These are phyloP conservation scores for Phaeomoniella chlamydospora DNA, from an alignment of 2,329 filamentous ascomycete species.

Conservation along the genomic window DNA sequence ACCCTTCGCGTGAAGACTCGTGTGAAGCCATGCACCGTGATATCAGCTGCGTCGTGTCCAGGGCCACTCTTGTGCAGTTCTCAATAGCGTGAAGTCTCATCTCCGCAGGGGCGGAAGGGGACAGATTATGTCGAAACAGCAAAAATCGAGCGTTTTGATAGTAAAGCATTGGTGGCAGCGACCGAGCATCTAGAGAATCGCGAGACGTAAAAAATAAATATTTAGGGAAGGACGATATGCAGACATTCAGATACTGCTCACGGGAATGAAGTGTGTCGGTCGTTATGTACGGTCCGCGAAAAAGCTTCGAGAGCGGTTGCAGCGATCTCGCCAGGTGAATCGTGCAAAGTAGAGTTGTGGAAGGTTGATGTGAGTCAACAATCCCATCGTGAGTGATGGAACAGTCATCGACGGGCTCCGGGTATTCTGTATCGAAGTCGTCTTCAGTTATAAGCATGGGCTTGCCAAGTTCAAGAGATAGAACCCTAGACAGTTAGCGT, in stretches of 20 bases:
- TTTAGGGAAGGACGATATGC: conserved; percentile 60
- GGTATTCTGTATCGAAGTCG: conserved; percentile 74
- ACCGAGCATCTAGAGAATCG: conserved; percentile 56
- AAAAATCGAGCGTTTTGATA: conserved; percentile 73
- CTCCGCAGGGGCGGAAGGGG: conserved; percentile 50
- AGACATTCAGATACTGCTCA: conserved; percentile 65
- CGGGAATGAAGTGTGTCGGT: conserved; percentile 58
- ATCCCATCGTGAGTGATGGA: conserved; percentile 33
- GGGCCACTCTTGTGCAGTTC: conserved; percentile 57
- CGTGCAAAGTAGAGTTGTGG: conserved; percentile 60
- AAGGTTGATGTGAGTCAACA: conserved; percentile 32
- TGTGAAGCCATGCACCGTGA: conserved; percentile 45
- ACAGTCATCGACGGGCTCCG: conserved; percentile 68
- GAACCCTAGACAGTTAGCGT: conserved; percentile 36
- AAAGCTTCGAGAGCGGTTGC: conserved; percentile 54
- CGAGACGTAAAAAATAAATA: conserved; percentile 55
- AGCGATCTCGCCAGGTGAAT: conserved; percentile 73
- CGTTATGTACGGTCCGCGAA: conserved; percentile 54
- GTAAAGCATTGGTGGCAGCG: conserved; percentile 60
- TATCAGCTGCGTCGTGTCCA: conserved; percentile 67
- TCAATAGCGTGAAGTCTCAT: conserved; percentile 60
- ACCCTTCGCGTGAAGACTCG: conserved; percentile 18
- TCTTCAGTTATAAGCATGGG: conserved; percentile 73
- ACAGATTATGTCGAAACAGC: conserved; percentile 78
- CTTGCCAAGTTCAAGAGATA: conserved; percentile 67